Base-by-base conservation (phyloP, 1,284 basidiomycete genomes). In the Erythrobasidium hasegawianum region DNA sequence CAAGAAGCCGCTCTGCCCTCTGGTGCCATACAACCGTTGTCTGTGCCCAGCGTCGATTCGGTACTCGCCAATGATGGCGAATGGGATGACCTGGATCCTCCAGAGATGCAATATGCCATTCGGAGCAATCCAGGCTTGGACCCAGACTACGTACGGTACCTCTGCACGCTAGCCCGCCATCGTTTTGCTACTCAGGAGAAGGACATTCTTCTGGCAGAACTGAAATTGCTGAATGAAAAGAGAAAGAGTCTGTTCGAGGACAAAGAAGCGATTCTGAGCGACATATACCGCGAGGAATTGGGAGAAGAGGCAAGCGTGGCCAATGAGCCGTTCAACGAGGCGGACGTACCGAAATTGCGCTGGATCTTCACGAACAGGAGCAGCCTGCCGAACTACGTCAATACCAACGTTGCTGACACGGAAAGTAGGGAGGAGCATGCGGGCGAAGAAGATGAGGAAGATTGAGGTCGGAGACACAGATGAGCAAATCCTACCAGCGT, bases 121-220 rank as follows among this genome's bases (percentile, higher is more conserved):
- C 24, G 65, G 1, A n/a, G 27, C 13, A 71, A 73, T 43, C 67
- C 70, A 18, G 52, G 67, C 16, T 40, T 67, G 5, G 27, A 50
- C 11, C 14, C 54, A 3, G 57, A 68, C 18, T 67, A 70, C 26
- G 67, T 74, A 40, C 57, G 83, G 77, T 90, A 90, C 75, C 78
- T 89, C n/a, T 71, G 88, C 29, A 84, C 84, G 80, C 90, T 89
- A 73, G 87, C 89, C 1, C 89, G 88, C 72, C 81, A 85, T 72
- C 78, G 77, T 26, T 87, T 83, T 73, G 84, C 82, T 10, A 68
- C 85, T 22, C 80, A 85, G 65, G 83, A 86, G 70, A 84, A 87
- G 64, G 83, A 84, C 43, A 76, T 77, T 16, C 78, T 89, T 27
- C 76, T 83, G 16, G 83, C 86, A 71, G 86, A 90, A 74, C 76